Evolutionary conservation across 2,329 filamentous ascomycete species (phyloP), one percentile per base, ranked within the genome.

Genomic region (Exophiala sp.): DNA sequence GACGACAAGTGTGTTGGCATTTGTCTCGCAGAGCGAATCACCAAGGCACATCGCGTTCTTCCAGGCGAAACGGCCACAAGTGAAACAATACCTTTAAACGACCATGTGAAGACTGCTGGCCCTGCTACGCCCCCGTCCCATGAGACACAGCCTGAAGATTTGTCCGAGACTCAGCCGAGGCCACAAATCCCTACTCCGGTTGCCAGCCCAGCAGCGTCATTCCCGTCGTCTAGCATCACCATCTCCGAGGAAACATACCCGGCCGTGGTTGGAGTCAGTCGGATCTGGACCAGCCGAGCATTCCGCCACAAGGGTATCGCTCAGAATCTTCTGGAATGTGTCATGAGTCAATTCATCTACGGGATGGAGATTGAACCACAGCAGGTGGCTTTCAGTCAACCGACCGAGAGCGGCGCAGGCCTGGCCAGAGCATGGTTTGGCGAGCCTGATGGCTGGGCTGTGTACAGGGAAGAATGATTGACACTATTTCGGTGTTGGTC

Each of bases 341-440:
- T 77, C 19, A 69, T 75, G 47, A 70, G 67, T 50, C 73, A 76
- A 59, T 81, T 81, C 59, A 70, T 79, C 46, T 76, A 78, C 52
- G 74, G 75, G 2, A 69, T 79, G 64, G 71, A 72, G 32, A 70
- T 82, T 41, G 68, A 73, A 14, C 81, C 78, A 62, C 68, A 71
- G 9, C 64, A 74, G 60, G 70, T 83, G 32, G 81, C 81, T 2
- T 83, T 85, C 66, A 82, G 79, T 58, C 79, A 82, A 59, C 80
- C 81, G n/a, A 85, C 82, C 0, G 76, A 77, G 57, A 77, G 74
- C 59, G 82, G 82, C 30, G 74, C 73, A 11, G 68, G 67, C 35
- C 67, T 85, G 56, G 79, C 80, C 7, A 70, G 75, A 59, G 74
- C 73, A 53, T 83, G 80, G 70, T 80, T 77, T 58, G 78, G 75